Evolutionary conservation across 2,329 filamentous ascomycete species (phyloP).

Genomic region (Penicillium sp.): DNA sequence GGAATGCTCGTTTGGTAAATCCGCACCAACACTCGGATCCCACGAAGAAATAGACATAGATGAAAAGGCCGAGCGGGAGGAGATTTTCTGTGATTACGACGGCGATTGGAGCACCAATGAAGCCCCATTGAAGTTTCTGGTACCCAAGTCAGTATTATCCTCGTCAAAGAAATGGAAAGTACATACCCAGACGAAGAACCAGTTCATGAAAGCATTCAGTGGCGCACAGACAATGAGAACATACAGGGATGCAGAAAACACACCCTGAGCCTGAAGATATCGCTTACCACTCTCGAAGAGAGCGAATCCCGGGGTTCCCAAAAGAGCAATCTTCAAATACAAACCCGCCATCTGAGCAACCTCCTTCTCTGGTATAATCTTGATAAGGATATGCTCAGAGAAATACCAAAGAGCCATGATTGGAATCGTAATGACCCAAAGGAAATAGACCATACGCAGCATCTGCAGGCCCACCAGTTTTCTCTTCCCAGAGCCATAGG

Average conservation of each 20-base stretch:
- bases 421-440: conserved; percentile 69
- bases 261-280: conserved; percentile 80
- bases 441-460: conserved; percentile 76
- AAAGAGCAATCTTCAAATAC: conserved; percentile 68
- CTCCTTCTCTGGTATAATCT: conserved; percentile 68
- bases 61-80: conserved; percentile 68
- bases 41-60: conserved; percentile 70
- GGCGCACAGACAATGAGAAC: conserved; percentile 80
- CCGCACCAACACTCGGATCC: conserved; percentile 79
- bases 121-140: conserved; percentile 60
- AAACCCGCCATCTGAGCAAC: conserved; percentile 69
- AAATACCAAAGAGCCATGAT: conserved; percentile 70
- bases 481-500: conserved; percentile 86
- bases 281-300: conserved; percentile 78
- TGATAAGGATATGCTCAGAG: conserved; percentile 62
- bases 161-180: not conserved
- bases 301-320: conserved; percentile 73
- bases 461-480: conserved; percentile 82
- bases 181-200: conserved; percentile 70
- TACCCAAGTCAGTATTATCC: conserved; percentile 1
- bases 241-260: conserved; percentile 81
- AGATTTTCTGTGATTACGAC: conserved; percentile 73
- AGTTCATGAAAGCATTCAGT: conserved; percentile 77
- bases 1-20: conserved; percentile 66
- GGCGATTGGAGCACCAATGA: conserved; percentile 76